Evolutionary conservation across 1,139 yeast species (phyloP).

Genomic region (Protomyces arabidopsidicola): DNA sequence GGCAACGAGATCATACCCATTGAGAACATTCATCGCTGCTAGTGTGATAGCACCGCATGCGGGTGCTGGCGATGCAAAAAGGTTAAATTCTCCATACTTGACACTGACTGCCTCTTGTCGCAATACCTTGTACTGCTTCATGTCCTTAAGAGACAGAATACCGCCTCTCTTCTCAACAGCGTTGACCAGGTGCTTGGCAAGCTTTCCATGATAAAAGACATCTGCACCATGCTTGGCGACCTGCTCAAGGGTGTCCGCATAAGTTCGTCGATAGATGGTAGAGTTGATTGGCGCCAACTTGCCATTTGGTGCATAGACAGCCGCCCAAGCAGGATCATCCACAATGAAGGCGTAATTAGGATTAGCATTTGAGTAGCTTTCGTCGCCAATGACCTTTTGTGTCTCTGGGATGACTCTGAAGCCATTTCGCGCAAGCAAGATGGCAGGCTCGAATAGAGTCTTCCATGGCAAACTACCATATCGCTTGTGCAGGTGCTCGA

Average conservation of each 20-base stretch:
- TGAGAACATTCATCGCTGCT: constrained; percentile 64
- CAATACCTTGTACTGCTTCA: constrained; percentile 54
- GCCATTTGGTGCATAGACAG: constrained; percentile 35
- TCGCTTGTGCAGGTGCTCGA: constrained; percentile 52
- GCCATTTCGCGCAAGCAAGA: constrained; percentile 61
- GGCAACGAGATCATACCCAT: constrained; percentile 44
- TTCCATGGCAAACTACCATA: constrained; percentile 72
- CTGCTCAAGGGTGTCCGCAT: constrained; percentile 61
- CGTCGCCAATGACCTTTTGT: constrained; percentile 32
- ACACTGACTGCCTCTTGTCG: constrained; percentile 54
- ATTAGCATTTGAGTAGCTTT: background rate
- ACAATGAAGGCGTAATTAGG: constrained; percentile 43
- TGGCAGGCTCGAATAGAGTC: constrained; percentile 69
- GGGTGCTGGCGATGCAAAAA: constrained; percentile 66
- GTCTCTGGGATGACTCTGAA: constrained; percentile 47
- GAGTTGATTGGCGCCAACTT: constrained; percentile 53
- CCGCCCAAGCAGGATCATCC: constrained; percentile 35
- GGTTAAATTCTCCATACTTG: constrained; percentile 47
- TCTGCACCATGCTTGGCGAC: constrained; percentile 73
- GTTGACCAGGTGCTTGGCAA: constrained; percentile 53
- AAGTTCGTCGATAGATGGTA: constrained; percentile 51
- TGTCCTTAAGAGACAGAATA: constrained; percentile 57
- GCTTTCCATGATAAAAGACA: constrained; percentile 70
- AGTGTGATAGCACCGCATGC: constrained; percentile 78
- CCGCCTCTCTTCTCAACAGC: constrained; percentile 54